These are phyloP conservation scores for Cyberlindnera samutprakarnensis DNA, from an alignment of 805 yeast species.

Conservation along the genomic window DNA sequence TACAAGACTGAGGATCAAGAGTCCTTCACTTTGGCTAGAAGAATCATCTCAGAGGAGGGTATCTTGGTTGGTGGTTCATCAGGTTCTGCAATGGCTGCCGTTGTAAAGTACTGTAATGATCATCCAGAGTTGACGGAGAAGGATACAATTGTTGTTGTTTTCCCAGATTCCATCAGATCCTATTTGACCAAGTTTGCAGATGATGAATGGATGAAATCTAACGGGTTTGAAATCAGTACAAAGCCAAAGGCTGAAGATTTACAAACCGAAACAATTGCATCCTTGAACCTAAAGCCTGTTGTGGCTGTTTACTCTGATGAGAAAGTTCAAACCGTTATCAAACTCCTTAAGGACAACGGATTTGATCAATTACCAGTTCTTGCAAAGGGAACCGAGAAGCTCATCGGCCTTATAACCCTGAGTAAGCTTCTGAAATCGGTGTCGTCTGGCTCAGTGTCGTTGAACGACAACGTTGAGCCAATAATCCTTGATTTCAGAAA, in stretches of 20 bases:
- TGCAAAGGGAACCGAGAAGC: slow-evolving; percentile 35
- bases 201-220: slow-evolving; percentile 83
- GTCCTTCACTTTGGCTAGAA: slow-evolving; percentile 72
- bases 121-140: slow-evolving; percentile 56
- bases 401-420: slow-evolving; percentile 70
- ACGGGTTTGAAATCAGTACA: slow-evolving; percentile 54
- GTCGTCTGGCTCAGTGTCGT: slow-evolving; percentile 50
- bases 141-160: slow-evolving; percentile 69
- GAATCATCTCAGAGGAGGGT: slow-evolving; percentile 79
- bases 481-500: slow-evolving; percentile 71
- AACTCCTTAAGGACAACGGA: slow-evolving; percentile 63
- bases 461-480: slow-evolving; percentile 46
- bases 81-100: slow-evolving; percentile 78
- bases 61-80: slow-evolving; percentile 86
- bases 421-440: slow-evolving; percentile 63
- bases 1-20: slow-evolving; percentile 80
- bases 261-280: slow-evolving; percentile 53
- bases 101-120: slow-evolving; percentile 58
- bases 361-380: slow-evolving; percentile 84
- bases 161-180: slow-evolving; percentile 84
- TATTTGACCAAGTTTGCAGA: slow-evolving; percentile 83
- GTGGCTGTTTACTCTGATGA: slow-evolving; percentile 61
- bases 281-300: slow-evolving; percentile 71
- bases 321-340: slow-evolving; percentile 56
- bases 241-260: slow-evolving; percentile 35